Conservation (phyloP, 176 grass and related monocot genomes). For the barley (Hordeum vulgare) region MorexV3_pseudomolecules_assembly NC_058524.1:137835844-137836343, state of each 20-base stretch:
- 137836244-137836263: conserved; percentile 29
- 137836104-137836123: neutral
- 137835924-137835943: neutral
- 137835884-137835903: neutral
- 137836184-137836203: neutral
- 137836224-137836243: neutral
- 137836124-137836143: conserved; percentile 5
- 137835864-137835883: neutral
- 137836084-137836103: neutral
- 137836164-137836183: neutral
- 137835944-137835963: neutral
- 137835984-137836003: conserved; percentile 29
- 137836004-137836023: neutral
- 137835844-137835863: neutral
- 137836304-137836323: conserved; percentile 29
- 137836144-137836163: conserved; percentile 30
- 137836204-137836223: neutral
- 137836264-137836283: conserved; percentile 12
- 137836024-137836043: neutral
- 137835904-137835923: neutral
- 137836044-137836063: neutral
- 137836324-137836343: conserved; percentile 59
- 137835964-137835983: neutral
- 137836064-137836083: conserved; percentile 28
- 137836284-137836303: conserved; percentile 30